Conservation (phyloP, 73 alveolate species). For the Paramecium tetraurelia region DNA sequence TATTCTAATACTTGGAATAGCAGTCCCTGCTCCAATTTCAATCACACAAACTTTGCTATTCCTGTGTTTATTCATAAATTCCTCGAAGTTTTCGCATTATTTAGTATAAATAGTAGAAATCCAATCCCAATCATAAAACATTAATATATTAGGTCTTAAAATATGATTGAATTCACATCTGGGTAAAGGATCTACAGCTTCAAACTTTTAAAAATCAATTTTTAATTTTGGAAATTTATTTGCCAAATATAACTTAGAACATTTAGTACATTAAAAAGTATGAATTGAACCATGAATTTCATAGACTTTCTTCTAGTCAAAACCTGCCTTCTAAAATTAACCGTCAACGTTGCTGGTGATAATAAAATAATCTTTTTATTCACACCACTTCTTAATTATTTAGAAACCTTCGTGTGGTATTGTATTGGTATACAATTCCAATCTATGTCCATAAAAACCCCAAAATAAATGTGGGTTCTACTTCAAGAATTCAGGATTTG, state of each 20-base stretch:
- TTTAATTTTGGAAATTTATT: slow-evolving; percentile 43
- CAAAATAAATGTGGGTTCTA: slow-evolving; percentile 66
- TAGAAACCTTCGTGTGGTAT: slow-evolving; percentile 70
- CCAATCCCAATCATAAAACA: slow-evolving; percentile 69
- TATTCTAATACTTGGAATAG: slow-evolving; percentile 64
- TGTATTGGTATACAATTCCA: slow-evolving; percentile 55
- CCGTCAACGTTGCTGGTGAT: slow-evolving; percentile 77
- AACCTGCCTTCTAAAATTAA: slow-evolving; percentile 39
- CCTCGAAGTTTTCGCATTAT: slow-evolving; percentile 8
- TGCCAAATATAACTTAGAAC: slow-evolving; percentile 7
- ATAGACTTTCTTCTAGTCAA: not conserved
- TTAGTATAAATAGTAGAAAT: slow-evolving; percentile 37
- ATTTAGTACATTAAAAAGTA: not conserved
- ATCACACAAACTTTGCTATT: slow-evolving; percentile 17
- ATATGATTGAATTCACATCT: slow-evolving; percentile 46
- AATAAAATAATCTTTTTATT: slow-evolving; percentile 47
- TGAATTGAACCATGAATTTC: slow-evolving; percentile 49
- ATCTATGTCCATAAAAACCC: slow-evolving; percentile 79
- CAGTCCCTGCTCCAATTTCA: slow-evolving; percentile 81
- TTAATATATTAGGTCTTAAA: slow-evolving; percentile 74
- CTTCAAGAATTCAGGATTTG: slow-evolving; percentile 68
- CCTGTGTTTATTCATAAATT: not conserved
- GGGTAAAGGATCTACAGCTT: slow-evolving; percentile 62
- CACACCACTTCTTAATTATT: slow-evolving; percentile 41
- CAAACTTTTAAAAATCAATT: slow-evolving; percentile 46